Conservation (phyloP, 2,329 filamentous ascomycete species). For the Penicillium janthinellum region DNA sequence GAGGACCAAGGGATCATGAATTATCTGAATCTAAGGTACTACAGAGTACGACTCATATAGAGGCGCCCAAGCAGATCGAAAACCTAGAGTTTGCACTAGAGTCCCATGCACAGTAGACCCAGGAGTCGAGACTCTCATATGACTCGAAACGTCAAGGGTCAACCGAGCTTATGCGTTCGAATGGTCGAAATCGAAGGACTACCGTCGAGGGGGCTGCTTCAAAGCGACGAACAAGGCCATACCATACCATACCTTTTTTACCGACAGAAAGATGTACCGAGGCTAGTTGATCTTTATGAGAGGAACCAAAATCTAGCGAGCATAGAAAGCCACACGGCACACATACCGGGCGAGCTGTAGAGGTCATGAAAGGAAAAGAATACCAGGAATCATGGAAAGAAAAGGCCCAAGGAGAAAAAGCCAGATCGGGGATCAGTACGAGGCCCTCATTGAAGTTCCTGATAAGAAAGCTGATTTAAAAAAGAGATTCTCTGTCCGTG, state of each 20-base stretch:
- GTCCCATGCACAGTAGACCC: not conserved
- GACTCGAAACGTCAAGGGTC: not conserved
- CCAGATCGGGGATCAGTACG: constrained; percentile 25
- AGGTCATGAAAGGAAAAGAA: constrained; percentile 7
- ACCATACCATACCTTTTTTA: not conserved
- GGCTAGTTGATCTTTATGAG: constrained; percentile 1
- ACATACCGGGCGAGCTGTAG: constrained; percentile 17
- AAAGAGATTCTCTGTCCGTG: constrained; percentile 27
- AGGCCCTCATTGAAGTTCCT: constrained; percentile 30
- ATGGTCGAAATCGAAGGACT: not conserved
- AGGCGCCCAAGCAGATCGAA: too few species aligned
- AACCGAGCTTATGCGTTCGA: not conserved
- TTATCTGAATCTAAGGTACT: too few species aligned
- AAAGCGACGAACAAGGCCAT: not conserved
- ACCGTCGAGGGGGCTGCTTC: not conserved
- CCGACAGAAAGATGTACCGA: not conserved
- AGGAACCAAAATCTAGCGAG: constrained; percentile 24
- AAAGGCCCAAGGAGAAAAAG: constrained; percentile 16
- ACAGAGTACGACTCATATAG: too few species aligned
- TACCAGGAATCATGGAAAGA: constrained; percentile 6
- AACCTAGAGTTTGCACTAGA: not conserved
- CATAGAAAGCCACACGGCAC: constrained; percentile 24
- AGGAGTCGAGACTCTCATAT: not conserved
- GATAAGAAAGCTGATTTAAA: constrained; percentile 32
- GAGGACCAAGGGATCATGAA: too few species aligned